Conservation (phyloP, 192 early-diverging fungal species). For the Chytriomyces confervae region DNA sequence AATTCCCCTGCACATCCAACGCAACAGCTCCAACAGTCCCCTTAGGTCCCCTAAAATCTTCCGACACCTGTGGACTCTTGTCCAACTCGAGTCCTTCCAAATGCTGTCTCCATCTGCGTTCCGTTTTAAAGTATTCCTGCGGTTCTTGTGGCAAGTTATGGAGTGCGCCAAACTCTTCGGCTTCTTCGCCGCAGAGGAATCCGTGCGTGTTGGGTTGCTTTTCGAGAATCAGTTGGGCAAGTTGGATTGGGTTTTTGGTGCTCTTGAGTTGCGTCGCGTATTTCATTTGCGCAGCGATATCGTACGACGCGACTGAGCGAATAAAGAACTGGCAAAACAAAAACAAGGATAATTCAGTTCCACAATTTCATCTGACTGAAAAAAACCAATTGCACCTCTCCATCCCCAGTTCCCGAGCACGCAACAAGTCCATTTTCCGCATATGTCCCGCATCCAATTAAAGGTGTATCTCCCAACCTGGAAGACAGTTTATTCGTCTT, state of each 20-base stretch:
- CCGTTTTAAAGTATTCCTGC: conserved; percentile 48
- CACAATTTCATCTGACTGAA: too few species aligned
- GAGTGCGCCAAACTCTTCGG: conserved; percentile 43
- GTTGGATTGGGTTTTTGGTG: conserved; percentile 53
- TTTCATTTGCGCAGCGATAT: conserved; percentile 52
- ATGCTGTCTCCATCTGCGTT: conserved; percentile 52
- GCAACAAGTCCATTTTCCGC: conserved; percentile 53
- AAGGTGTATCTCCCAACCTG: conserved; percentile 55
- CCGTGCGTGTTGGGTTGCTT: conserved; percentile 41
- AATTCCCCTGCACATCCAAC: conserved; percentile 47
- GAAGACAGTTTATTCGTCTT: conserved; percentile 51
- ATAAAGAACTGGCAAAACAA: conserved; percentile 45
- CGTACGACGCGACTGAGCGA: conserved; percentile 45
- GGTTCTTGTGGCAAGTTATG: conserved; percentile 50
- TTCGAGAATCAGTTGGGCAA: conserved; percentile 45
- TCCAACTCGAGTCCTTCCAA: conserved; percentile 21
- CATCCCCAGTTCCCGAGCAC: conserved; percentile 54
- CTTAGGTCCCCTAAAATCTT: conserved; percentile 30
- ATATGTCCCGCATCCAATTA: conserved; percentile 55
- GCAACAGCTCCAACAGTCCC: conserved; percentile 58
- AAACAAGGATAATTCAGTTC: conserved; percentile 31
- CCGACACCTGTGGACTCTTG: not conserved
- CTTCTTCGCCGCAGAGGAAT: conserved; percentile 48
- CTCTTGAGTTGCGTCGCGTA: conserved; percentile 47
- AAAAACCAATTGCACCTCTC: conserved; percentile 45